Base-by-base conservation (phyloP, 805 yeast genomes). In the Limtongozyma cylindracea region DNA sequence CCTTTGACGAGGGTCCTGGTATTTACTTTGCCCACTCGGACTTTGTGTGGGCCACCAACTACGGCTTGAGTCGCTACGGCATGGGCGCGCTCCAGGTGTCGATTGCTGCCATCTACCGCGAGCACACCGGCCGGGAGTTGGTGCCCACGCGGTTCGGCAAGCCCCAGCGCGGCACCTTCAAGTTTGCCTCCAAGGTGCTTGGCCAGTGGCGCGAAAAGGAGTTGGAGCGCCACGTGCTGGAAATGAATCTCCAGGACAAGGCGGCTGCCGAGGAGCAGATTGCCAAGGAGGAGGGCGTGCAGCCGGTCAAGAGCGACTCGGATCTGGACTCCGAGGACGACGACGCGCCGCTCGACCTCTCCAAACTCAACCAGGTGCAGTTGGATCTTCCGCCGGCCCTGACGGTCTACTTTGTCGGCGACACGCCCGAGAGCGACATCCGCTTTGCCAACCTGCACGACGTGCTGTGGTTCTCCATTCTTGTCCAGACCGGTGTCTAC, bases 41-140 rank as follows among this genome's bases (percentile, higher is more conserved):
- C 46, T 72, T 78, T 35, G 76, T 78, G 24, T 78, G 93, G 93
- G 84, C 92, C 8, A 74, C 93, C 3, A 73, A 77, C 44, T 77
- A 73, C 39, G 63, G 62, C 33, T 52, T 73, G 29, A 64, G 78
- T 10, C 56, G 94, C 39, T 76, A 78, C 39, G 93, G 93, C 28
- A 80, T 78, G 91, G 94, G 94, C 27, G 93, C 94, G 3, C 53
- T 78, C 30, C 92, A 77, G 43, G 80, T 74, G 18, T 71, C 91
- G 11, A 66, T 77, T 36, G 80, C 82, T 25, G 88, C 91, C 0
- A 52, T 78, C 26, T 78, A 66, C 46, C 61, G 68, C 39, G 91
- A 76, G 35, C 78, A 71, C 36, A 76, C 93, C 2, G 91, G 91
- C 26, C 58, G 56, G 30, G 82, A 73, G 32, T 53, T 78, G 33